phyloP scores from a whole-genome alignment of 768 basidiomycete species.

The Chalciporus pseudorubinellus region DNA sequence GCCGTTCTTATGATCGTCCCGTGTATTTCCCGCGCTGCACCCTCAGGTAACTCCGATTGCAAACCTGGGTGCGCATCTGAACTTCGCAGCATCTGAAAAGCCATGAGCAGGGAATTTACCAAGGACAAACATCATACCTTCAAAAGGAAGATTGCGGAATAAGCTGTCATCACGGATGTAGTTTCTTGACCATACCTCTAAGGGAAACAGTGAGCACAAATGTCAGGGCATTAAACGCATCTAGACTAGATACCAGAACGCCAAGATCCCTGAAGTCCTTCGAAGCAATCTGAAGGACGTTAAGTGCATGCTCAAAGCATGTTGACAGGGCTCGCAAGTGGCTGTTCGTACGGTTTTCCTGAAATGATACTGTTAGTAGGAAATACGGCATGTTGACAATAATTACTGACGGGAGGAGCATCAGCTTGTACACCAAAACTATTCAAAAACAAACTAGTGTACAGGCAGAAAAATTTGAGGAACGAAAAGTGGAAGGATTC shows the following conservation, averaged over 20 bases:
- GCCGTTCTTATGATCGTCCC: constrained; percentile 64
- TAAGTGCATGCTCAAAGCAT: constrained; percentile 74
- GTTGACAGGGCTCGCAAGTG: constrained; percentile 66
- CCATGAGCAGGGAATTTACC: constrained; percentile 1
- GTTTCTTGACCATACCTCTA: constrained; percentile 86
- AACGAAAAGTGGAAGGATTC: constrained; percentile 75
- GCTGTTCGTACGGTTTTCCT: constrained; percentile 58
- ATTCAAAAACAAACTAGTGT: constrained; percentile 80
- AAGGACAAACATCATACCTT: constrained; percentile 45
- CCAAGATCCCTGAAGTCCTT: constrained; percentile 71
- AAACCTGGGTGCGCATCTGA: constrained; percentile 56
- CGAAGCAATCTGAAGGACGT: constrained; percentile 66
- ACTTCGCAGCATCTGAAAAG: constrained; percentile 62
- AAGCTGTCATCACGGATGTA: constrained; percentile 82
- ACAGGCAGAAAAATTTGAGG: constrained; percentile 70
- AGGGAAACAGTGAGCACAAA: constrained; percentile 4
- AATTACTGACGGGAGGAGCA: constrained; percentile 49
- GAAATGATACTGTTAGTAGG: constrained; percentile 2
- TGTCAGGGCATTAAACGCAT: constrained; percentile 33
- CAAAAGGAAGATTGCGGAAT: constrained; percentile 77
- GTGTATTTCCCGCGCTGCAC: constrained; percentile 64
- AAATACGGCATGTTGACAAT: constrained; percentile 1
- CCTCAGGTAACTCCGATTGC: constrained; percentile 57
- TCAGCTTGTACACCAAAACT: constrained; percentile 75
- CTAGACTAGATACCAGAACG: constrained; percentile 56